Conservation (phyloP, 225 moss, liverwort and hornwort genomes). For the Asterella californica region DNA sequence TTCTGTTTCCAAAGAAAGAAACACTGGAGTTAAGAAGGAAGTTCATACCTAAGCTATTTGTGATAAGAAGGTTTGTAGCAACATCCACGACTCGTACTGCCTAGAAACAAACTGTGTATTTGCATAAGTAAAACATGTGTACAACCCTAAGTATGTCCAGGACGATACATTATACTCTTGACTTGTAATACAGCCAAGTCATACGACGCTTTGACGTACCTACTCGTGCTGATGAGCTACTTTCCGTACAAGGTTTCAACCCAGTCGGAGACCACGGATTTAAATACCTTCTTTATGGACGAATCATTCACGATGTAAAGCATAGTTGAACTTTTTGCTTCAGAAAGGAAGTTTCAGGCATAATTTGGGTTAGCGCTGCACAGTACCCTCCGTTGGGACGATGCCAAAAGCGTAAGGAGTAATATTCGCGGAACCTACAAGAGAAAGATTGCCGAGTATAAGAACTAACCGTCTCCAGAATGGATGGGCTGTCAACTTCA, state of each 20-base stretch:
- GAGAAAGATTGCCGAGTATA: background rate
- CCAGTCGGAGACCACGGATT: background rate
- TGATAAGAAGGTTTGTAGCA: background rate
- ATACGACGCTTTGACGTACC: background rate
- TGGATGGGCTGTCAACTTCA: background rate
- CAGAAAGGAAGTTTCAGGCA: background rate
- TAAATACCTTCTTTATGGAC: too few species aligned
- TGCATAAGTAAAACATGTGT: background rate
- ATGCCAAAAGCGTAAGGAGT: slow-evolving; percentile 22
- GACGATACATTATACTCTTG: too few species aligned
- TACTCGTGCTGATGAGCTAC: background rate
- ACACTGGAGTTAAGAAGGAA: background rate
- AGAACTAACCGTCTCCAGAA: background rate
- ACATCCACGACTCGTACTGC: background rate
- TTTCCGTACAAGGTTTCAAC: background rate
- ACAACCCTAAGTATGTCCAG: background rate
- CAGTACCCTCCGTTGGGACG: slow-evolving; percentile 17
- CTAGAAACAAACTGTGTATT: background rate
- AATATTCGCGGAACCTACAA: slow-evolving; percentile 10
- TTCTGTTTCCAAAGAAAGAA: background rate
- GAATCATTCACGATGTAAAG: background rate
- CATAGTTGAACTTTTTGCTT: background rate
- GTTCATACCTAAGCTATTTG: background rate
- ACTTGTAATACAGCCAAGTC: background rate
- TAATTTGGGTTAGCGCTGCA: background rate